Base-by-base conservation (phyloP, 495 filamentous ascomycete genomes). In the Aspergillus funiculosus region DNA sequence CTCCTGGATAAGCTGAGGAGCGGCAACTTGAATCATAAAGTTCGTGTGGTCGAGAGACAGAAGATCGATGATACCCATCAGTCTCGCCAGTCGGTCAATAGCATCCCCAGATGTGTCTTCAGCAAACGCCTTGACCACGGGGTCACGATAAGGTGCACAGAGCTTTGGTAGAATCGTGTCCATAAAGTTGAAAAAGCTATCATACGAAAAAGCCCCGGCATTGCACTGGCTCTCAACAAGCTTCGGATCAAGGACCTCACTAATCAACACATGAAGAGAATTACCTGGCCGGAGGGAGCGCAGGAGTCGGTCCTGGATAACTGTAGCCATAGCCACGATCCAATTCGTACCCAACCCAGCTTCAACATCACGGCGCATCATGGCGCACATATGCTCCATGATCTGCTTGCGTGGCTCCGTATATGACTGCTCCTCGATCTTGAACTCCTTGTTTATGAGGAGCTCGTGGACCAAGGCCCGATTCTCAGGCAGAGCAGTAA, bases 11-110 rank as follows among this genome's bases (percentile, higher is more conserved):
- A 98, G 80, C 25, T 79, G 78, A 1, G 89, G 88, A 0, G 88
- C 88, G 0, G 83, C 81, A 24, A 86, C 69, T 56, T 84, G 83
- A 8, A 98, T 75, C 64, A 95, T 78, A 56, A 92, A 97, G 60
- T 98, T 98, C 6, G 89, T 86, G 56, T 96, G 90, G 59, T 98
- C 92, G 42, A 96, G 78, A n/a, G 88, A 84, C 53, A 98, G 80
- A 39, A 90, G 75, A 57, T 98, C 88, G 40, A 96, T 87, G 27
- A 94, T 83, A 41, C 82, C 79, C 57, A 94, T 84, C 20, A 97
- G 69, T 22, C 85, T 81, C 43, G 89, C 83, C 4, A 96, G 71
- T 36, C 89, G 85, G 52, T 87, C 82, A 14, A 95, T 89, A 34
- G 90, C 81, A 62, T 89, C 85, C 1, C 84, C 85, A 4, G 83